These are phyloP conservation scores for Speleostelium caveatum DNA, from an alignment of 78 protist species.

Conservation along the genomic window DNA sequence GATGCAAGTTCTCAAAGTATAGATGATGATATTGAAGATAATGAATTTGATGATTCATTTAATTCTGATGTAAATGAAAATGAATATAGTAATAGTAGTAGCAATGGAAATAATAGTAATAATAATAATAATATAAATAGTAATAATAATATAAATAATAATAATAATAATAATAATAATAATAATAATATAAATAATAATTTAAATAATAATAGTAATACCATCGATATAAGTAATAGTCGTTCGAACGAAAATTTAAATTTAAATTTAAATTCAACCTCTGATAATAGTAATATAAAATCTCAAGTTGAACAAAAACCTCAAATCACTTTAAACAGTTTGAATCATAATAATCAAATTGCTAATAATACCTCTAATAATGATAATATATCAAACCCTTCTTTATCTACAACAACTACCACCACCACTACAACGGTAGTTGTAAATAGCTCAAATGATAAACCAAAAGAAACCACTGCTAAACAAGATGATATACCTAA, in stretches of 20 bases:
- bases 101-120: not conserved
- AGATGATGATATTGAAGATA: conserved; percentile 58
- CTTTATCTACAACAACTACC: too few species aligned
- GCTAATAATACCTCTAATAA: not conserved
- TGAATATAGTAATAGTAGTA: too few species aligned
- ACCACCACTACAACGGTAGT: conserved; percentile 1
- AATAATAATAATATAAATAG: too few species aligned
- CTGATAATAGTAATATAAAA: too few species aligned
- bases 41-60: not conserved
- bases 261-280: not conserved
- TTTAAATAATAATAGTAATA: too few species aligned
- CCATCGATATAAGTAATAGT: not conserved
- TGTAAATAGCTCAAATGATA: not conserved
- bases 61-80: not conserved
- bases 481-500: not conserved
- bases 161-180: too few species aligned
- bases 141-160: too few species aligned
- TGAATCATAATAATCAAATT: conserved; percentile 3
- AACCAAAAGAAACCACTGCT: not conserved
- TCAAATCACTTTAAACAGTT: not conserved
- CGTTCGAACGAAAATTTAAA: not conserved
- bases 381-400: conserved; percentile 1
- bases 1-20: conserved; percentile 62
- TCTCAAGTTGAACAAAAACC: not conserved
- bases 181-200: too few species aligned